Evolutionary conservation across 2,329 filamentous ascomycete species (phyloP).

Genomic region (Bisporella sp.): DNA sequence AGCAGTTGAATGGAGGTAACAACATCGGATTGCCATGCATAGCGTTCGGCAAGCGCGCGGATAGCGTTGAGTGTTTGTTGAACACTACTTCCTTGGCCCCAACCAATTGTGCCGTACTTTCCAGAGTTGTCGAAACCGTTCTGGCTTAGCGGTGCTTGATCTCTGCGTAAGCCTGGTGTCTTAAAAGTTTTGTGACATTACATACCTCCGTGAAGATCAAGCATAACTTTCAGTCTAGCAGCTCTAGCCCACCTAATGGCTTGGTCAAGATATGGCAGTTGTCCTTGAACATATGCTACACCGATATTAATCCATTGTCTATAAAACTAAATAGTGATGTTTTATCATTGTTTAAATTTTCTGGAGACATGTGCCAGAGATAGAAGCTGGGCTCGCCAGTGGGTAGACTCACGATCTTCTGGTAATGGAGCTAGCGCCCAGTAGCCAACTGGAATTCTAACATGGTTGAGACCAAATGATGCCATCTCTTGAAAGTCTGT

Average conservation of each 20-base stretch:
- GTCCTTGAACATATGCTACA: conserved; percentile 50
- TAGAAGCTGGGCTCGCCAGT: no score
- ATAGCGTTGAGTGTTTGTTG: conserved; percentile 31
- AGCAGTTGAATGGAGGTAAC: conserved; percentile 36
- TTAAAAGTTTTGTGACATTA: conserved; percentile 4
- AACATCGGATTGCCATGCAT: conserved; percentile 32
- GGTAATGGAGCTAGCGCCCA: conserved; percentile 50
- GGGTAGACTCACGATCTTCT: conserved; percentile 34
- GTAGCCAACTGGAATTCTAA: conserved; percentile 60
- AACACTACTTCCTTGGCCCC: conserved; percentile 38
- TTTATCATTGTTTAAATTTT: no score
- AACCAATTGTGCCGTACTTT: conserved; percentile 37
- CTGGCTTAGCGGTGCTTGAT: conserved; percentile 48
- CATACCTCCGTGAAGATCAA: conserved; percentile 61
- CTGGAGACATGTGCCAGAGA: no score
- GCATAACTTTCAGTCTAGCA: conserved; percentile 54
- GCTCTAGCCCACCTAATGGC: conserved; percentile 51
- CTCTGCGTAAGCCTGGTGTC: no score
- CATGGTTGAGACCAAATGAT: conserved; percentile 48
- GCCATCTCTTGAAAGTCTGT: conserved; percentile 36
- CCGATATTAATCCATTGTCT: no score
- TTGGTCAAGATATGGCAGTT: conserved; percentile 48
- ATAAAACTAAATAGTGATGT: no score
- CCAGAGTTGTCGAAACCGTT: conserved; percentile 65
- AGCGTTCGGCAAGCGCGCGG: conserved; percentile 31